These are phyloP conservation scores for Pseudocercospora cruenta DNA, from an alignment of 2,329 filamentous ascomycete species.

Conservation along the genomic window DNA sequence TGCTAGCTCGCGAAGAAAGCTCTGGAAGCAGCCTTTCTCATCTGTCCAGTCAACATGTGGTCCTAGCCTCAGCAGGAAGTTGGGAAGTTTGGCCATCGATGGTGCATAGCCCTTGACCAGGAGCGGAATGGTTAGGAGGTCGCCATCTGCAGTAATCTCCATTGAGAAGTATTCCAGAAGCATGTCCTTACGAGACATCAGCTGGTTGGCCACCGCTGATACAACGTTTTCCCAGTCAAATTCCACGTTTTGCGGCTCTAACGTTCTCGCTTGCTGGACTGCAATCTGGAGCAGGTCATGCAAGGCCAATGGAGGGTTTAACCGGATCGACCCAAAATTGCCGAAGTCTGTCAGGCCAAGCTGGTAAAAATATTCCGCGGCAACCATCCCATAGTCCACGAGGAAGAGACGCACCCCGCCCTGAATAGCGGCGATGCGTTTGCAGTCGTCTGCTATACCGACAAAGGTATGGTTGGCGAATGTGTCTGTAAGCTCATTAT, in stretches of 20 bases:
- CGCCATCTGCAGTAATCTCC: constrained; percentile 75
- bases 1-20: constrained; percentile 83
- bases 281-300: constrained; percentile 72
- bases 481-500: constrained; percentile 83
- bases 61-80: constrained; percentile 83
- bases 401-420: constrained; percentile 89
- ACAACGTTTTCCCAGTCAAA: constrained; percentile 70
- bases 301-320: constrained; percentile 75
- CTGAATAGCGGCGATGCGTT: constrained; percentile 89
- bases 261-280: constrained; percentile 64
- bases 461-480: constrained; percentile 90
- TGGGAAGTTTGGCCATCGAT: constrained; percentile 80
- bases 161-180: constrained; percentile 90
- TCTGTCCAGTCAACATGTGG: constrained; percentile 85
- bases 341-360: constrained; percentile 92
- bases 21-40: constrained; percentile 83
- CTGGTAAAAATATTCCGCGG: constrained; percentile 92
- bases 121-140: constrained; percentile 78
- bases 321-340: constrained; percentile 84
- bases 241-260: constrained; percentile 49
- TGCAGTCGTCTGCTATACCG: constrained; percentile 83
- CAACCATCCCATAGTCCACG: constrained; percentile 86
- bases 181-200: constrained; percentile 81
- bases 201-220: constrained; percentile 65
- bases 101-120: constrained; percentile 89